Percentiles rank a stretch among this genome's conserved stretches.
phyloP scores from a whole-genome alignment of 176 grass and related monocot species.

The Lolium perenne region DNA sequence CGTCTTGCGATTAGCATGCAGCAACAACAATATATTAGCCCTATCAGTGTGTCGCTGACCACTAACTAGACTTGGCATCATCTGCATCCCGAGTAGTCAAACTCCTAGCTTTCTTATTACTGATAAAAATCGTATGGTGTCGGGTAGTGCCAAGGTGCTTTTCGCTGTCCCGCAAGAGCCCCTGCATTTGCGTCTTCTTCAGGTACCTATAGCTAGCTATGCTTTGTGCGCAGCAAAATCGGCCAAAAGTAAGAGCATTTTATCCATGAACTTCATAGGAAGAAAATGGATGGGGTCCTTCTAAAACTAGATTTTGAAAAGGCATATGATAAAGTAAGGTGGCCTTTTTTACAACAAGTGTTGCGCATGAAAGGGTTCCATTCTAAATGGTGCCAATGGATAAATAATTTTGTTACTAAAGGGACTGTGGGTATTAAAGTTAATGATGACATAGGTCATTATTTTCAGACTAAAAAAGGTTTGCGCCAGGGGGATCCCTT shows the following conservation, averaged over 20 bases:
- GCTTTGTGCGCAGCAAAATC: constrained; percentile 30
- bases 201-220: neutral
- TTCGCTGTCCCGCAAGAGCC: constrained; percentile 40
- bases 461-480: no score
- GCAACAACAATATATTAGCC: neutral
- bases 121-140: neutral
- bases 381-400: no score
- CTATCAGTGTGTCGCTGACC: constrained; percentile 39
- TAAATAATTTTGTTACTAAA: no score
- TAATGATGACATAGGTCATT: no score
- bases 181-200: constrained; percentile 32
- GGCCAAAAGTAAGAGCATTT: constrained; percentile 32
- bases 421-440: no score
- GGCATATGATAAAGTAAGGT: no score
- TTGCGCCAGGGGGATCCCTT: no score
- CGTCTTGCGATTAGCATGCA: constrained; percentile 20
- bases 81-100: neutral
- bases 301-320: no score
- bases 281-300: no score
- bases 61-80: constrained; percentile 6
- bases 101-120: neutral
- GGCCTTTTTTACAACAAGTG: no score
- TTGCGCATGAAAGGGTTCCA: no score
- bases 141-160: constrained; percentile 1
- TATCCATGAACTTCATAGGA: no score